These are phyloP conservation scores for Exutisphaerella laricina DNA, from an alignment of 2,329 filamentous ascomycete species.

Conservation along the genomic window DNA sequence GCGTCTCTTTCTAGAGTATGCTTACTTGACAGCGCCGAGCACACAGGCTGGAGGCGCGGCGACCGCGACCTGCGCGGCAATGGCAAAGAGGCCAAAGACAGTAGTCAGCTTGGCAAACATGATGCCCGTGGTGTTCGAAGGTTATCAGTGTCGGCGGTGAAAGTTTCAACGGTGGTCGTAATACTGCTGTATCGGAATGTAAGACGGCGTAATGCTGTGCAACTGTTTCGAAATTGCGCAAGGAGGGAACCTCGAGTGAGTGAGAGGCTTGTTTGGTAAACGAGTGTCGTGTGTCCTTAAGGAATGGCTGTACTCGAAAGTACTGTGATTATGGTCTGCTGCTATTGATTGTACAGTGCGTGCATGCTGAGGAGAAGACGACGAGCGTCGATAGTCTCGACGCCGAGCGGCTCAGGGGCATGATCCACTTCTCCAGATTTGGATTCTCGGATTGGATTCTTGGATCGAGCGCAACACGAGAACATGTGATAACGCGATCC, in stretches of 20 bases:
- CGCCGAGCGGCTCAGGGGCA: too few relatives aligned
- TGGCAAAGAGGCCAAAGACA: constrained; percentile 41
- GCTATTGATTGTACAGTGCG: background rate
- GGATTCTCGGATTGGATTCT: too few relatives aligned
- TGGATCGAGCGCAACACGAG: too few relatives aligned
- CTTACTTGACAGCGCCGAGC: constrained; percentile 48
- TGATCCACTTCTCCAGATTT: too few relatives aligned
- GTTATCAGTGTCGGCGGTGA: too few relatives aligned
- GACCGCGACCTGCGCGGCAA: constrained; percentile 39
- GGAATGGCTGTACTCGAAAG: constrained; percentile 6
- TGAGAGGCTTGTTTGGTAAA: constrained; percentile 1
- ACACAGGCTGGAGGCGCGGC: constrained; percentile 48
- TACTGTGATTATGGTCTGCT: constrained; percentile 1
- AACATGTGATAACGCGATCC: too few relatives aligned
- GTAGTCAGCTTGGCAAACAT: constrained; percentile 46
- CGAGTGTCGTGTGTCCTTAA: background rate
- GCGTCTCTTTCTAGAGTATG: background rate
- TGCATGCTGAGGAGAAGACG: too few relatives aligned
- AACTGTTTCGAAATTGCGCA: constrained; percentile 3
- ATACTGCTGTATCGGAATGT: constrained; percentile 6
- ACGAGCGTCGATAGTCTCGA: too few relatives aligned
- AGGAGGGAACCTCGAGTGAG: constrained; percentile 4
- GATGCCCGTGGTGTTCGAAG: constrained; percentile 19
- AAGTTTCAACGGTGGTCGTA: background rate
- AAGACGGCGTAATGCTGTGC: background rate